These are phyloP conservation scores for Crithidia bombi DNA, from an alignment of 208 protist species.

Conservation along the genomic window DNA sequence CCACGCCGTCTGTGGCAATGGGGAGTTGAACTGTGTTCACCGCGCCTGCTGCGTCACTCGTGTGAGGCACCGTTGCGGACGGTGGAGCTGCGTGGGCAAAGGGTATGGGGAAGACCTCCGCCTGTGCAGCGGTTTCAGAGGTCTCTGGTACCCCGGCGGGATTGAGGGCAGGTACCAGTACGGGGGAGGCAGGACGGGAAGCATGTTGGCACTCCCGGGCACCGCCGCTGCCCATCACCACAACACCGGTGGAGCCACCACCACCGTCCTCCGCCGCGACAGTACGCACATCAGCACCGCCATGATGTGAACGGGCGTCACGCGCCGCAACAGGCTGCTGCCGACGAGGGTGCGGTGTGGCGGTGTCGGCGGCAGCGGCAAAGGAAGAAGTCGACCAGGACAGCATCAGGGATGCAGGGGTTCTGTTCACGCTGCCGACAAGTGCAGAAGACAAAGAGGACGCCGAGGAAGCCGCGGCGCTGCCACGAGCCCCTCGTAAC, in stretches of 20 bases:
- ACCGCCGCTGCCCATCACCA: not conserved
- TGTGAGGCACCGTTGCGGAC: not conserved
- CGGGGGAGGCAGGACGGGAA: not conserved
- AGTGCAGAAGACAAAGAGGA: not conserved
- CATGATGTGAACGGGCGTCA: too few relatives aligned
- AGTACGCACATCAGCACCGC: too few relatives aligned
- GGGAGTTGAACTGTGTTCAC: constrained; percentile 1
- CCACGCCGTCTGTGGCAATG: constrained; percentile 11
- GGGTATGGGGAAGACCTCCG: not conserved
- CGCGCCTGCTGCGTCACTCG: not conserved
- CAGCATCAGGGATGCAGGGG: not conserved
- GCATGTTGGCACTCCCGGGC: not conserved
- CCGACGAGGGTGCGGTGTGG: not conserved
- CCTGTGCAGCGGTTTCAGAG: not conserved
- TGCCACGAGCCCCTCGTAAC: not conserved
- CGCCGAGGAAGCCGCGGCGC: not conserved
- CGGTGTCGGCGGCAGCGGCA: not conserved
- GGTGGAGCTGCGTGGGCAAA: not conserved
- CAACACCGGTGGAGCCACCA: not conserved
- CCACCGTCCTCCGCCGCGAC: too few relatives aligned
- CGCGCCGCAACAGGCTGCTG: too few relatives aligned
- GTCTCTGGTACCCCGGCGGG: not conserved
- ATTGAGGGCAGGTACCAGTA: not conserved
- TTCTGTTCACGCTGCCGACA: not conserved
- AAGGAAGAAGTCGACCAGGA: not conserved